These are phyloP conservation scores for Tylopilus sp. DNA, from an alignment of 768 basidiomycete species.

Conservation along the genomic window DNA sequence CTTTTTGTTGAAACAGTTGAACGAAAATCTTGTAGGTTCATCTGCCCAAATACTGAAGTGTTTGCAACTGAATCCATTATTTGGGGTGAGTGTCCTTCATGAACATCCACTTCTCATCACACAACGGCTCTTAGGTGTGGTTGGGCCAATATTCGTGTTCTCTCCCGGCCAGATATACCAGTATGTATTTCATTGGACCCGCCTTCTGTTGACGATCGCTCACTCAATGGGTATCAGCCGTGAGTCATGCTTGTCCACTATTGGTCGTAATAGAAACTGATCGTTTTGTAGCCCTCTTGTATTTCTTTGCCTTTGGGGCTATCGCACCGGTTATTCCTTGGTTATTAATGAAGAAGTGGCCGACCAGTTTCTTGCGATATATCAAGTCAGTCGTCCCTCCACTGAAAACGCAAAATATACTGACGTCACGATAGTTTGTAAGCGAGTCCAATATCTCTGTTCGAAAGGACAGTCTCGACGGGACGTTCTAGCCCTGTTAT, in stretches of 20 bases:
- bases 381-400: slow-evolving; percentile 42
- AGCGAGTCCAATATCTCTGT: no score
- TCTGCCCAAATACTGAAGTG: slow-evolving; percentile 51
- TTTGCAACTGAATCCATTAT: slow-evolving; percentile 57
- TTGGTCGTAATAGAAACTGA: slow-evolving; percentile 20
- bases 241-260: slow-evolving; percentile 9
- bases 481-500: slow-evolving; percentile 45
- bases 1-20: not conserved
- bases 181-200: slow-evolving; percentile 34
- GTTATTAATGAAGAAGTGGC: slow-evolving; percentile 60
- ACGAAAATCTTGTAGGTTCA: slow-evolving; percentile 39
- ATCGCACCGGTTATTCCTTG: slow-evolving; percentile 60
- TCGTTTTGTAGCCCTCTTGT: slow-evolving; percentile 44
- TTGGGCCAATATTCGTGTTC: slow-evolving; percentile 62
- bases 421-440: no score
- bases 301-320: slow-evolving; percentile 75
- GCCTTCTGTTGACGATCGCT: no score
- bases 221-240: slow-evolving; percentile 2
- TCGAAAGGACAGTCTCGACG: no score
- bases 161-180: slow-evolving; percentile 55
- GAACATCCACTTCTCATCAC: not conserved
- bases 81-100: slow-evolving; percentile 27
- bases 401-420: no score
- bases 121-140: slow-evolving; percentile 49
- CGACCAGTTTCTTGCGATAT: slow-evolving; percentile 60